Base-by-base conservation (phyloP, 2,329 filamentous ascomycete genomes). In the Cordyceps tenuipes region DNA sequence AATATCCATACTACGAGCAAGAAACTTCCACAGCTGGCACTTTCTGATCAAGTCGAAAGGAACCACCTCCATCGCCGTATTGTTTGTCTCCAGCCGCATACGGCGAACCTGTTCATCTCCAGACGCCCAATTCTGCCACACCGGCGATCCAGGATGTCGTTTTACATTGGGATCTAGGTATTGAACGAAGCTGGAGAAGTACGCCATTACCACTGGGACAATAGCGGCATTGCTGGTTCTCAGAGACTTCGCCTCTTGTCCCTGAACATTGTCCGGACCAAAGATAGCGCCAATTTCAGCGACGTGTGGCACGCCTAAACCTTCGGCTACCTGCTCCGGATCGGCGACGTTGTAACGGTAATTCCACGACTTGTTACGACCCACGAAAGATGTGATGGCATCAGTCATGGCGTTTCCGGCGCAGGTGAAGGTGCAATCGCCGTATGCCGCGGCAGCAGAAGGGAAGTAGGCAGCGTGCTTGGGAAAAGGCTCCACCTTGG, bases 271-370 rank as follows among this genome's bases (percentile, higher is more conserved):
- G 65, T 70, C 60, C 5, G 77, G 75, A 3, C 79, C 80, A 63
- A 81, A 80, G 41, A 82, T 70, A 60, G 80, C 80, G 26, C 74
- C 72, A 15, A 70, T 68, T 48, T 82, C 78, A 61, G 75, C 76
- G 15, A 78, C 70, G 66, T 82, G 80, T 31, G 75, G 76, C 3
- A 80, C 77, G 21, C 80, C 80, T 3, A 76, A 61, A 0, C 80
- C 80, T 0, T 59, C 36, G 6, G 69, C 70, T 0, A 64, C 56
- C 63, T 73, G 70, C 17, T 66, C 62, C 1, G 65, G 60, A 67
- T 80, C 78, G 43, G 67, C 66, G 23, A 82, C 77, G 68, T 80
- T 75, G 72, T 77, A 82, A 44, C 75, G 76, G 68, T 82, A 82
- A 29, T 73, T 71, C 73, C 76, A 82, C 17, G 73, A 64, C 47